These are phyloP conservation scores for Taiozyma sp. DNA, from an alignment of 1,139 yeast genomes.

Conservation along the genomic window DNA sequence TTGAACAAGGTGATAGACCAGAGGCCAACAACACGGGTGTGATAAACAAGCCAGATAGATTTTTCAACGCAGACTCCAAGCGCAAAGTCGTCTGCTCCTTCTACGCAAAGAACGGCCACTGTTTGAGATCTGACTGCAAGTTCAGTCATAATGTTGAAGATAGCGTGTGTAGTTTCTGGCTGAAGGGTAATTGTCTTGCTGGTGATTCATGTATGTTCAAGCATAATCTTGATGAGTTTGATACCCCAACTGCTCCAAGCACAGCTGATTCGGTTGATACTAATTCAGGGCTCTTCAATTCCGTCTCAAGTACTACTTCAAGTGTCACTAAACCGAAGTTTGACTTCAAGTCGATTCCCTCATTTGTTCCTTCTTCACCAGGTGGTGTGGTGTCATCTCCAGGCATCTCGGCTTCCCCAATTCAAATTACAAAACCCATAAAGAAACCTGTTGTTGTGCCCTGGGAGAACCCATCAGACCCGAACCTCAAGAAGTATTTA, in stretches of 20 bases:
- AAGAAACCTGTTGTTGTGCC: conserved; percentile 29
- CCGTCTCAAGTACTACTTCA: neutral
- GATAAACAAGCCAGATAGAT: conserved; percentile 1
- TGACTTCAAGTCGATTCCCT: conserved; percentile 3
- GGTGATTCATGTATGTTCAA: conserved; percentile 35
- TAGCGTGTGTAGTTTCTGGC: conserved; percentile 39
- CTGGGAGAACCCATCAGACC: conserved; percentile 26
- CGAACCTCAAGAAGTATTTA: conserved; percentile 11
- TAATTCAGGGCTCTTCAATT: neutral
- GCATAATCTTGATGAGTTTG: conserved; percentile 23
- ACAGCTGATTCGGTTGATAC: neutral
- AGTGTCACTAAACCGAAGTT: conserved; percentile 2
- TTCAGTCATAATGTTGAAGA: conserved; percentile 37
- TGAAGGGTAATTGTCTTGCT: conserved; percentile 36
- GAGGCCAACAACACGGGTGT: neutral
- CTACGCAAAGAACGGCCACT: conserved; percentile 33
- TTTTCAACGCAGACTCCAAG: conserved; percentile 16
- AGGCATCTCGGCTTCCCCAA: conserved; percentile 2
- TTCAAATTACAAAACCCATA: conserved; percentile 20
- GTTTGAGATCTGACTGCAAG: conserved; percentile 38
- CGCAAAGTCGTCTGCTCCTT: conserved; percentile 32
- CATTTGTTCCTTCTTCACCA: conserved; percentile 6
- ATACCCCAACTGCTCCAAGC: neutral
- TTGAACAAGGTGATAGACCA: neutral
- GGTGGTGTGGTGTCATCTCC: neutral